These are phyloP conservation scores for Thymus quinquecostatus DNA, from an alignment of 257 asterid species.

Conservation along the genomic window DNA sequence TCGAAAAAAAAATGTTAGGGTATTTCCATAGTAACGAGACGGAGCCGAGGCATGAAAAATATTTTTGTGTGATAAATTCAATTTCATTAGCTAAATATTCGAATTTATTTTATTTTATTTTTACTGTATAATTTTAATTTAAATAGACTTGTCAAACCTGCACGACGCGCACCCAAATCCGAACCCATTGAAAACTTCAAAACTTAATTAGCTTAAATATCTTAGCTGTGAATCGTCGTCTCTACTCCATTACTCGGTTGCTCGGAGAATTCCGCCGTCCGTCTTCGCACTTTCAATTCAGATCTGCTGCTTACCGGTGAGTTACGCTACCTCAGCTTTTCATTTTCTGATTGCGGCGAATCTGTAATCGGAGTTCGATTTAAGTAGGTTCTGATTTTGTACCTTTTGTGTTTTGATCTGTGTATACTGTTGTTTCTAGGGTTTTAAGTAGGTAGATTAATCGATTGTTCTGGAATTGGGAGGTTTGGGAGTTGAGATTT, in stretches of 20 bases:
- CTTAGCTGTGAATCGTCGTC: background rate
- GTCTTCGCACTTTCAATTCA: background rate
- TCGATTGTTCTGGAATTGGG: background rate
- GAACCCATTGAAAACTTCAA: background rate
- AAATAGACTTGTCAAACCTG: background rate
- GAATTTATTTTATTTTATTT: no score
- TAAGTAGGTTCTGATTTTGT: background rate
- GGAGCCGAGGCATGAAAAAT: no score
- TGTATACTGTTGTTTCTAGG: background rate
- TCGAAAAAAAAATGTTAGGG: no score
- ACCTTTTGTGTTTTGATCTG: background rate
- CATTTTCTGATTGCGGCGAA: background rate
- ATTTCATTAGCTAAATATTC: no score
- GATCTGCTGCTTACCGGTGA: conserved; percentile 1
- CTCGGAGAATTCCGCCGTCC: background rate
- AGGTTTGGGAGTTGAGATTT: background rate
- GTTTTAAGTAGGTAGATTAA: background rate
- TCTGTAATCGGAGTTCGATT: background rate
- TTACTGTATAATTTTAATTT: no score
- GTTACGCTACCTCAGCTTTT: background rate
- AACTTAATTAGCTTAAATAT: background rate
- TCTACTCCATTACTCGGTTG: background rate
- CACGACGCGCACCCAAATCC: background rate
- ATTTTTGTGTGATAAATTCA: no score
- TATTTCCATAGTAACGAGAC: no score